These are phyloP conservation scores for Agastache rugosa DNA, from an alignment of 257 asterid species.

Conservation along the genomic window DNA sequence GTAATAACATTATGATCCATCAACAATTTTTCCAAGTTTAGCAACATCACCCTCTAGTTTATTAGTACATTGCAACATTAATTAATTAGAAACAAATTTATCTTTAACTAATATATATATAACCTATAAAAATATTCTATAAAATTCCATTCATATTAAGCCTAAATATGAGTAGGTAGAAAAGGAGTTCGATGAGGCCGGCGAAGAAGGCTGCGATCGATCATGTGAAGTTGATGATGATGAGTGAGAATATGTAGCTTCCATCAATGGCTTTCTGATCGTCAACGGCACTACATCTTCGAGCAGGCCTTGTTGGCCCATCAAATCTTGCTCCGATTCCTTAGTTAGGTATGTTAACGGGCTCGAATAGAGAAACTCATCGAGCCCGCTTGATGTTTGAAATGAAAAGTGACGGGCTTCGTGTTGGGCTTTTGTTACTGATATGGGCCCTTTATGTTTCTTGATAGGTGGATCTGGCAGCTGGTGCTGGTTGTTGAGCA, in stretches of 20 bases:
- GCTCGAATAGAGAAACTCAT: constrained; percentile 12
- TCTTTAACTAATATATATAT: not conserved
- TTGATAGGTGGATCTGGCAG: constrained; percentile 53
- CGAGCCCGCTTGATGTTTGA: constrained; percentile 34
- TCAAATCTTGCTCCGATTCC: constrained; percentile 1
- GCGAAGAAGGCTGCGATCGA: constrained; percentile 50
- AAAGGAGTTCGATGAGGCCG: constrained; percentile 61
- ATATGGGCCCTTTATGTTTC: constrained; percentile 52
- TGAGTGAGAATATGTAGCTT: constrained; percentile 43
- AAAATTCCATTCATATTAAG: constrained; percentile 5
- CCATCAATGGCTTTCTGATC: constrained; percentile 59
- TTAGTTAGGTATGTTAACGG: constrained; percentile 21
- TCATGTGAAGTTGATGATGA: constrained; percentile 58
- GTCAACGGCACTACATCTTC: constrained; percentile 86
- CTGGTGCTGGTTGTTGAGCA: constrained; percentile 14
- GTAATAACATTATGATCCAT: constrained; percentile 18
- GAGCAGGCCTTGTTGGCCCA: constrained; percentile 69
- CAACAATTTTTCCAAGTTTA: not conserved
- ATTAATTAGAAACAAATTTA: not conserved
- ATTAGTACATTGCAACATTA: constrained; percentile 7
- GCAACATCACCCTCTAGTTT: not conserved
- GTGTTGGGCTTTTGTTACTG: constrained; percentile 31
- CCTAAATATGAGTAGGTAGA: constrained; percentile 43
- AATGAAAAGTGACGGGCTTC: constrained; percentile 4
- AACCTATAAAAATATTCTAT: not conserved